Conservation (phyloP, 495 filamentous ascomycete genomes). For the Xylaria intraflava region DNA sequence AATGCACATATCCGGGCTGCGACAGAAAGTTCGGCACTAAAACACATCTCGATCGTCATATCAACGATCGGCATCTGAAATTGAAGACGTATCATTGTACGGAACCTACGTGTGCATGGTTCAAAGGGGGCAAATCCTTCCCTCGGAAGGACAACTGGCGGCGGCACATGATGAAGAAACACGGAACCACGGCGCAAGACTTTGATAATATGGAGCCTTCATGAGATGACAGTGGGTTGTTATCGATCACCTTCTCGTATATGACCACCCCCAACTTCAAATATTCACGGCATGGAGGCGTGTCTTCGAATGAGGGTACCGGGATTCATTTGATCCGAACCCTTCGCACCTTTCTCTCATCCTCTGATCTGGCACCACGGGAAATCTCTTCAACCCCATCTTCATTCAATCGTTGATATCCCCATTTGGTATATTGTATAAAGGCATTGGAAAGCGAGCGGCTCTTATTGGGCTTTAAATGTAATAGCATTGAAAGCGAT, state of each 20-base stretch:
- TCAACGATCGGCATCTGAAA: constrained; percentile 46
- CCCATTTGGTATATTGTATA: constrained; percentile 1
- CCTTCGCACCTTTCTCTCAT: neutral
- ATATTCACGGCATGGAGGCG: neutral
- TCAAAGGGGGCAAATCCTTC: constrained; percentile 42
- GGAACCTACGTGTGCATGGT: constrained; percentile 39
- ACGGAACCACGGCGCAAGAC: constrained; percentile 21
- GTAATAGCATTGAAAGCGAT: neutral
- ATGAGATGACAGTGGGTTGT: constrained; percentile 4
- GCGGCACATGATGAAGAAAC: constrained; percentile 46
- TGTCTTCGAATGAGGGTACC: neutral
- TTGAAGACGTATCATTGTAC: constrained; percentile 44
- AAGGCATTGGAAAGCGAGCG: constrained; percentile 10
- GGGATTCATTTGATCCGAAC: neutral
- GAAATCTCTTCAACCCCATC: neutral
- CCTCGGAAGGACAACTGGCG: constrained; percentile 49
- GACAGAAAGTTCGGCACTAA: constrained; percentile 45
- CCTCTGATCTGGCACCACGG: neutral
- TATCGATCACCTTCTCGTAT: neutral
- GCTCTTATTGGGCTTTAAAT: constrained; percentile 5
- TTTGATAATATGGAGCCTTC: constrained; percentile 25
- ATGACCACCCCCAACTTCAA: neutral
- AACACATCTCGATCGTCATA: constrained; percentile 45
- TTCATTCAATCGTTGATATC: neutral
- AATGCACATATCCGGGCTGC: constrained; percentile 36